phyloP scores from a whole-genome alignment of 768 basidiomycete genomes.

The Lactarius hatsudake region DNA sequence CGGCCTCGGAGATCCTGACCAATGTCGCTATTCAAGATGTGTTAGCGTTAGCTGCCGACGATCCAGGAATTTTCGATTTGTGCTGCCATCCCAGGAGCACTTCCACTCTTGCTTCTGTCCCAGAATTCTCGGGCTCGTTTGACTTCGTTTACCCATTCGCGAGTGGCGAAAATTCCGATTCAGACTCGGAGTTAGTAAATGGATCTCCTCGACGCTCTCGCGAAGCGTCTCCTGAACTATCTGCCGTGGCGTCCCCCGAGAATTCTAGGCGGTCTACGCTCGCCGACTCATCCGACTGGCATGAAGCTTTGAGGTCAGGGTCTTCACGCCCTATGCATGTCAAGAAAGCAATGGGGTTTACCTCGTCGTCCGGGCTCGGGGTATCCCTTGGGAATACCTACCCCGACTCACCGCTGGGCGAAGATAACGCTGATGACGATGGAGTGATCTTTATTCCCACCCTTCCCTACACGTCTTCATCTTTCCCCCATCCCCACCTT shows the following conservation, averaged over 20 bases:
- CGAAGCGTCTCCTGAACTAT: background rate
- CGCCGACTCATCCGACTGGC: background rate
- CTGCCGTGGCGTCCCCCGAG: background rate
- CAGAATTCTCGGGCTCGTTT: constrained; percentile 4
- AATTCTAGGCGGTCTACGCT: background rate
- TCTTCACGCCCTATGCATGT: background rate
- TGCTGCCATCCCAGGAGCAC: background rate
- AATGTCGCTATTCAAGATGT: constrained; percentile 17
- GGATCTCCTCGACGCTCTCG: background rate
- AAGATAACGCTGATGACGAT: background rate
- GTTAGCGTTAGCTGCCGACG: constrained; percentile 7
- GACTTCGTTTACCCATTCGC: constrained; percentile 1
- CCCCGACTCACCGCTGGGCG: background rate
- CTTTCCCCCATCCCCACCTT: constrained; percentile 16
- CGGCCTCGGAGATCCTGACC: constrained; percentile 18
- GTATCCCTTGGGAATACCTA: constrained; percentile 2
- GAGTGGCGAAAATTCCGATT: background rate
- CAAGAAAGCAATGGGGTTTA: background rate
- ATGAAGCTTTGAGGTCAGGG: background rate
- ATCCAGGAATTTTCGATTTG: background rate
- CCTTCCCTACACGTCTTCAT: background rate
- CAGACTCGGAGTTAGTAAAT: background rate
- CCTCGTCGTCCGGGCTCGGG: constrained; percentile 9
- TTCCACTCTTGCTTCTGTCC: constrained; percentile 5
- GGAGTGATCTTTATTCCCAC: constrained; percentile 3